phyloP scores from a whole-genome alignment of 805 yeast species.

The Wickerhamomyces mucosus region DNA sequence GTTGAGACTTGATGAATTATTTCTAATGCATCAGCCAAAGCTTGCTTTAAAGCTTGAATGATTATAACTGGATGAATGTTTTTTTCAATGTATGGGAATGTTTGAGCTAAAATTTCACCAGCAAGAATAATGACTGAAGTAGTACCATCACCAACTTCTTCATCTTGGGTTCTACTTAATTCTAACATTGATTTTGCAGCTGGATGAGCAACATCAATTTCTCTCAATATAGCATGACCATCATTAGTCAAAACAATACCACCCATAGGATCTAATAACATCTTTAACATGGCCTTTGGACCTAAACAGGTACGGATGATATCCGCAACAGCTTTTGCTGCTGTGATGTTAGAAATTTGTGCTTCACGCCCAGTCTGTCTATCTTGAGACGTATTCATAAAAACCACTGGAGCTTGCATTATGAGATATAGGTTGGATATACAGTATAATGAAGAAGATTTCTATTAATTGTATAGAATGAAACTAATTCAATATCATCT shows the following conservation, averaged over 20 bases:
- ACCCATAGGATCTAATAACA: constrained; percentile 90
- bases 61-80: constrained; percentile 96
- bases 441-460: too few relatives aligned
- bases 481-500: too few relatives aligned
- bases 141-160: constrained; percentile 98
- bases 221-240: constrained; percentile 96
- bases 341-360: constrained; percentile 92
- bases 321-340: constrained; percentile 99
- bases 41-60: constrained; percentile 87
- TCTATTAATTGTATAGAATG: too few relatives aligned
- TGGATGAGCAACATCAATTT: constrained; percentile 95
- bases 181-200: constrained; percentile 99
- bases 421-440: too few relatives aligned
- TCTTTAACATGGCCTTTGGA: constrained; percentile 97
- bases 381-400: constrained; percentile 60
- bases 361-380: constrained; percentile 97
- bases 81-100: constrained; percentile 89
- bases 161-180: constrained; percentile 93
- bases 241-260: constrained; percentile 96
- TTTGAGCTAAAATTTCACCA: constrained; percentile 93
- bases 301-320: constrained; percentile 97
- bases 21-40: constrained; percentile 82
- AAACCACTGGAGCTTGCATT: constrained; percentile 82
- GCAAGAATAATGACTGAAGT: constrained; percentile 95
- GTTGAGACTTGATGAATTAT: constrained; percentile 75